Conservation (phyloP, 202 grass and related monocot species). For the Saccharum hybrid region DNA sequence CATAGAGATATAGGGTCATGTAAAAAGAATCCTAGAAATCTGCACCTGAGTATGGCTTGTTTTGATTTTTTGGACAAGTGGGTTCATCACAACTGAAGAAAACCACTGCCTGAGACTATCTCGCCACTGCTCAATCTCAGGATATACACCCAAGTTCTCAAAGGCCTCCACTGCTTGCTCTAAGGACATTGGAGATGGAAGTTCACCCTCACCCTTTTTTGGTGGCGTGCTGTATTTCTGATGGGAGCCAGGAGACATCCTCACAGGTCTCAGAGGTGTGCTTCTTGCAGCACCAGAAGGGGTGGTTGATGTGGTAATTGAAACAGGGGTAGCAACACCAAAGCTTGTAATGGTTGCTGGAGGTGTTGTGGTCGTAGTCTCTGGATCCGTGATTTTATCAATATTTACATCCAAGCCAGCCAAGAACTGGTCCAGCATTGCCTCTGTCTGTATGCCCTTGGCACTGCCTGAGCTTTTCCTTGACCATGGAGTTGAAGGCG, state of each 20-base stretch:
- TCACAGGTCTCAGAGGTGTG: slow-evolving; percentile 83
- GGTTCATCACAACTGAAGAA: slow-evolving; percentile 82
- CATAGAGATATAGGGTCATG: slow-evolving; percentile 21
- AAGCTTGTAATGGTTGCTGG: slow-evolving; percentile 59
- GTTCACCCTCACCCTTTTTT: slow-evolving; percentile 94
- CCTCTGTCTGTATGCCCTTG: slow-evolving; percentile 89
- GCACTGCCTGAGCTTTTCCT: slow-evolving; percentile 73
- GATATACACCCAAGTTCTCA: slow-evolving; percentile 79
- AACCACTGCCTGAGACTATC: slow-evolving; percentile 95
- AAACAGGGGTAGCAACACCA: slow-evolving; percentile 70
- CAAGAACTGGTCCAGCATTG: slow-evolving; percentile 81
- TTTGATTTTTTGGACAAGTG: slow-evolving; percentile 82
- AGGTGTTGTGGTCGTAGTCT: slow-evolving; percentile 61
- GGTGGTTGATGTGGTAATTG: slow-evolving; percentile 58
- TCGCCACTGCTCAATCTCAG: slow-evolving; percentile 87
- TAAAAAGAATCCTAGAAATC: slow-evolving; percentile 24
- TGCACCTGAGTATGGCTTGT: slow-evolving; percentile 87
- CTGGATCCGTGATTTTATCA: slow-evolving; percentile 63
- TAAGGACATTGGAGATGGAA: slow-evolving; percentile 86
- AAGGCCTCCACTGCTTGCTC: slow-evolving; percentile 80
- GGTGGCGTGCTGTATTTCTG: slow-evolving; percentile 74
- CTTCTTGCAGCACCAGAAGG: slow-evolving; percentile 74
- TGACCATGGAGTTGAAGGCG: slow-evolving; percentile 88
- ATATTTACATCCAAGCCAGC: slow-evolving; percentile 73
- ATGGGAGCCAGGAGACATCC: slow-evolving; percentile 93